Conservation (phyloP, 2,329 filamentous ascomycete species). For the Chrysoporthe deuterocubensis region DNA sequence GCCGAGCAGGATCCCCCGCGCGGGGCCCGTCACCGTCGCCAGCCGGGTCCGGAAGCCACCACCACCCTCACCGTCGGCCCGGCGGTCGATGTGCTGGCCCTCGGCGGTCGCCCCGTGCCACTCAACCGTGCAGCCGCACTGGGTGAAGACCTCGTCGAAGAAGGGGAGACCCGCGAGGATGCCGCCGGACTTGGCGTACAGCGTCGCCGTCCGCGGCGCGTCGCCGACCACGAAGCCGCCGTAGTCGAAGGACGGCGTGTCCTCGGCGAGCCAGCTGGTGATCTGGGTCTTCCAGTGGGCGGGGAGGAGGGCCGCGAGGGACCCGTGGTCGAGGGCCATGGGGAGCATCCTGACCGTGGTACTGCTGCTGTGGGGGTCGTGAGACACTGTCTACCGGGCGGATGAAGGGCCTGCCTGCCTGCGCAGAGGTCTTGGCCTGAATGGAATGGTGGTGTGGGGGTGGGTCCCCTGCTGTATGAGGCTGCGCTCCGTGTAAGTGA, state of each 20-base stretch:
- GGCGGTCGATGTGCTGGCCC: slow-evolving; percentile 67
- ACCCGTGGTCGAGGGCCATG: slow-evolving; percentile 45
- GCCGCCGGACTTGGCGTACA: slow-evolving; percentile 74
- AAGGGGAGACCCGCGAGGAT: slow-evolving; percentile 92
- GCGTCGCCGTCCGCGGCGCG: slow-evolving; percentile 62
- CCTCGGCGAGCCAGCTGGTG: slow-evolving; percentile 87
- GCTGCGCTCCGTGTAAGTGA: slow-evolving; percentile 1
- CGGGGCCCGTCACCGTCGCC: slow-evolving; percentile 85
- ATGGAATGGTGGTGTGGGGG: neutral
- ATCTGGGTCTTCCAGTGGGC: slow-evolving; percentile 82
- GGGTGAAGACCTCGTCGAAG: slow-evolving; percentile 89
- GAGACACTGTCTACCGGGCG: neutral
- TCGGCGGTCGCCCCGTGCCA: slow-evolving; percentile 76
- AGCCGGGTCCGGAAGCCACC: slow-evolving; percentile 57
- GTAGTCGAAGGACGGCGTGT: slow-evolving; percentile 96
- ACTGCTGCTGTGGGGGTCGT: neutral
- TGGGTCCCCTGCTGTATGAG: neutral
- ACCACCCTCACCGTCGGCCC: slow-evolving; percentile 36
- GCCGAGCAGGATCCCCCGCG: slow-evolving; percentile 79
- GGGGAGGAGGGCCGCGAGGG: slow-evolving; percentile 74
- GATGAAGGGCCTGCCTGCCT: neutral
- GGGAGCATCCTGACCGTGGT: slow-evolving; percentile 16
- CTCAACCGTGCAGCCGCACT: slow-evolving; percentile 87
- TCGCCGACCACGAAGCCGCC: slow-evolving; percentile 95
- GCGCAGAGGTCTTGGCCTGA: neutral